Base-by-base conservation (phyloP, 371 early-diverging fungal species). In the Mucor plumbeus region DNA sequence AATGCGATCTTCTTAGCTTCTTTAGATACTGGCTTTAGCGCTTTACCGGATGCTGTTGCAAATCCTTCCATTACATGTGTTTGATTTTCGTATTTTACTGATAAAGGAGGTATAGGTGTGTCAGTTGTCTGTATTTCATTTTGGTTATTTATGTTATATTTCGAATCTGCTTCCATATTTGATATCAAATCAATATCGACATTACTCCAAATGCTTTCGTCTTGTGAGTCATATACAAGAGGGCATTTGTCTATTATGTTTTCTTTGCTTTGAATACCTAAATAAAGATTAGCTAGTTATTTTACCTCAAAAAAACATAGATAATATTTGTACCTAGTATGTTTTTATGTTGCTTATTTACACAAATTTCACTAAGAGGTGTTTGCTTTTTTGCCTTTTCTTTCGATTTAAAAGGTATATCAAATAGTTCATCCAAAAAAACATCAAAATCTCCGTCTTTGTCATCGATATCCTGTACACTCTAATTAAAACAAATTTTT, bases 371-470 rank as follows among this genome's bases (percentile, higher is more conserved):
- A 4, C 43, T 17, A 40, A 60, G 43, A 33, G 55, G 55, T 19
- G 13, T 40, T 35, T 43, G 36, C 39, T 41, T 54, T 55, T 56
- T 59, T 0, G 15, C 5, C 5, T 10, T 38, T 38, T 40, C 7
- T 33, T 59, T 50, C 1, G 17, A n/a, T 56, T 43, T 61, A 11
- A 61, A 38, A 26, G 67, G 67, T 4, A 67, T 67, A n/a, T 61
- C 39, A 13, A 67, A 38, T 8, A 67, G 19, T n/a, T 62, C 57
- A n/a, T 68, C 68, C 9, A 68, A 40, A 57, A 67, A 67, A 4
- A 60, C 61, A 21, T 56, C 47, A 13, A 67, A 61, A 19, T 61
- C 62, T 19, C 50, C 50, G 26, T 50, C 50, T 26, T 3, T 21
- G 26, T 50, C 50, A 3, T 50, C 50, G 19, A 50, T 11, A 21